Base-by-base conservation (phyloP, 345 rosid species). In the Corchorus olitorius region DNA sequence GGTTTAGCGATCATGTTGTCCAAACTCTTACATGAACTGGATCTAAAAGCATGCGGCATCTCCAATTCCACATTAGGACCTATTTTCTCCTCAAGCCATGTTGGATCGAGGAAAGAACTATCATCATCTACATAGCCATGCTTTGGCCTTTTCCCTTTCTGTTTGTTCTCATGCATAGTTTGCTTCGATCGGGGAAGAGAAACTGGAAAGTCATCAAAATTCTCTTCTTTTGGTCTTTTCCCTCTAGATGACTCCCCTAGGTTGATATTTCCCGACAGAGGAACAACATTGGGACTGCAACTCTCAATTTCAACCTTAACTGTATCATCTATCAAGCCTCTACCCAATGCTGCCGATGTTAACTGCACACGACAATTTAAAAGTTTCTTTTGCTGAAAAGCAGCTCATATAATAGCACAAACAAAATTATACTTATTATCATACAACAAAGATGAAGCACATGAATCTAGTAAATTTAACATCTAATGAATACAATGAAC, bases 201-300 rank as follows among this genome's bases (percentile, higher is more conserved):
- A 63, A 71, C 80, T 72, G 77, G 66, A 77, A 45, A 66, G 60
- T 83, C 81, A 72, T 77, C 76, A 10, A 58, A 70, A 73, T 76
- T 54, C 81, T 88, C 93, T 79, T 92, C 88, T 84, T 89, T 95
- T 53, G 85, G 90, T 74, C 91, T 86, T 83, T 93, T 95, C 74
- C 93, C 90, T 77, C 79, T 84, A 33, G 68, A 82, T 80, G 78
- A 76, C 75, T 87, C 88, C 65, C 84, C 86, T 59, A 22, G 7
- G 53, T 67, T 78, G 33, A 19, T 55, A 75, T 64, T 66, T 20
- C 77, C 73, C 81, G 77, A 83, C 81, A 75, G 74, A 73, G 64
- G 48, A 70, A 64, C 0, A 71, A 19, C 75, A 77, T 61, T 17
- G 19, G 72, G 46, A 56, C 37, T 34, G 33, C 45, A 27, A 45